Conservation (phyloP, 331 rosid species). For the Acacia pycnantha region DNA sequence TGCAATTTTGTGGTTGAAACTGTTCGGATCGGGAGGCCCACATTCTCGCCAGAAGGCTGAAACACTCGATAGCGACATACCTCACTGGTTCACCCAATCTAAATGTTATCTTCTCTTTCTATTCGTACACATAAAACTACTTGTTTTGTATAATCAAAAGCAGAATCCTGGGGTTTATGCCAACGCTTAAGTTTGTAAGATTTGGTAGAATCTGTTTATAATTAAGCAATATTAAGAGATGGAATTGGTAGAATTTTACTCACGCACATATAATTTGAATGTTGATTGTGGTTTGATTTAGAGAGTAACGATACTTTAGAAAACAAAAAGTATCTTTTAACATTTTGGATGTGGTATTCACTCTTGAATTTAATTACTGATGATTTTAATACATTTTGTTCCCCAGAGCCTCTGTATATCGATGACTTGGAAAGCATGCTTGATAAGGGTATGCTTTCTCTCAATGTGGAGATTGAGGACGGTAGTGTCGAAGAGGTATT, state of each 20-base stretch:
- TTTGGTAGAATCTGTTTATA: not conserved
- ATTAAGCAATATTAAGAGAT: too few species aligned
- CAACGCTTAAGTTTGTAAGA: not conserved
- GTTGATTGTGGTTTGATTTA: not conserved
- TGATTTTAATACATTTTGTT: not conserved
- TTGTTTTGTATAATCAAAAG: too few species aligned
- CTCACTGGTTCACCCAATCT: conserved; percentile 49
- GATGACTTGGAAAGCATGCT: conserved; percentile 76
- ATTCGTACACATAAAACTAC: too few species aligned
- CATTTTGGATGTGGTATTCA: not conserved
- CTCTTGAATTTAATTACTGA: not conserved
- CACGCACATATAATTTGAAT: too few species aligned
- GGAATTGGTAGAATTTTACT: not conserved
- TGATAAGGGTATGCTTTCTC: conserved; percentile 47
- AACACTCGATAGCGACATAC: conserved; percentile 33
- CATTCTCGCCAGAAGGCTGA: conserved; percentile 50
- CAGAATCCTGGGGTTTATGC: too few species aligned
- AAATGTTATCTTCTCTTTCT: conserved; percentile 25
- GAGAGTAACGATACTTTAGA: not conserved
- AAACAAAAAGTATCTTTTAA: too few species aligned
- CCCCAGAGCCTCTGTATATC: conserved; percentile 63
- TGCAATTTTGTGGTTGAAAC: too few species aligned
- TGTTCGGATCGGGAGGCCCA: conserved; percentile 74
- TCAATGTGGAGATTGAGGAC: conserved; percentile 59
- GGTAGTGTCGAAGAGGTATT: conserved; percentile 77